Conservation (phyloP, 768 basidiomycete species). For the Butyriboletus loyo region DNA sequence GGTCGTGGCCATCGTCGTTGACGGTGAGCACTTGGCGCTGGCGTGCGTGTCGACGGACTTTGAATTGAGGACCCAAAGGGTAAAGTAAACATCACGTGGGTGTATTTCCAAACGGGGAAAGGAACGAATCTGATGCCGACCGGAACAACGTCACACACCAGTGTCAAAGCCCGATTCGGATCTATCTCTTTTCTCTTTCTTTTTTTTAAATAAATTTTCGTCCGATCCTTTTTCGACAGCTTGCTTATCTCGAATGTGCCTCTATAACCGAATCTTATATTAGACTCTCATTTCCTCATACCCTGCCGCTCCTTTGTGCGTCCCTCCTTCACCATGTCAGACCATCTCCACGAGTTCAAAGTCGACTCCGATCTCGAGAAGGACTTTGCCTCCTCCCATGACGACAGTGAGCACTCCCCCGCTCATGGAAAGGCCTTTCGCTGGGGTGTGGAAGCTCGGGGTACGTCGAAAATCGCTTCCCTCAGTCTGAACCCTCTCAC, state of each 20-base stretch:
- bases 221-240: not conserved
- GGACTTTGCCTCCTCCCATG: conserved; percentile 21
- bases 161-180: not conserved
- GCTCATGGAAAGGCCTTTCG: conserved; percentile 19
- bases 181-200: not conserved
- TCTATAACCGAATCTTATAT: conserved; percentile 8
- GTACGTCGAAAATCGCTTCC: conserved; percentile 3
- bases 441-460: conserved; percentile 34
- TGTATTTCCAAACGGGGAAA: not conserved
- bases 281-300: not conserved
- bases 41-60: not conserved
- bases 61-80: not conserved
- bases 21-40: not conserved
- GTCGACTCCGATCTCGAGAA: conserved; percentile 29
- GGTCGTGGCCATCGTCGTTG: conserved; percentile 11
- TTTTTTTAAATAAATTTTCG: not conserved
- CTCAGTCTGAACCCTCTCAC: not conserved
- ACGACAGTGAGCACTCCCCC: not conserved
- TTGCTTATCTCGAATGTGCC: conserved; percentile 5
- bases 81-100: conserved; percentile 14
- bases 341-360: conserved; percentile 17
- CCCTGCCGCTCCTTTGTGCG: conserved; percentile 5
- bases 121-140: not conserved
- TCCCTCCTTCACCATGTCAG: conserved; percentile 22
- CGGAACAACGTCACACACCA: conserved; percentile 5